These are phyloP conservation scores for Aureobasidium musti DNA, from an alignment of 2,329 filamentous ascomycete species.

Conservation along the genomic window DNA sequence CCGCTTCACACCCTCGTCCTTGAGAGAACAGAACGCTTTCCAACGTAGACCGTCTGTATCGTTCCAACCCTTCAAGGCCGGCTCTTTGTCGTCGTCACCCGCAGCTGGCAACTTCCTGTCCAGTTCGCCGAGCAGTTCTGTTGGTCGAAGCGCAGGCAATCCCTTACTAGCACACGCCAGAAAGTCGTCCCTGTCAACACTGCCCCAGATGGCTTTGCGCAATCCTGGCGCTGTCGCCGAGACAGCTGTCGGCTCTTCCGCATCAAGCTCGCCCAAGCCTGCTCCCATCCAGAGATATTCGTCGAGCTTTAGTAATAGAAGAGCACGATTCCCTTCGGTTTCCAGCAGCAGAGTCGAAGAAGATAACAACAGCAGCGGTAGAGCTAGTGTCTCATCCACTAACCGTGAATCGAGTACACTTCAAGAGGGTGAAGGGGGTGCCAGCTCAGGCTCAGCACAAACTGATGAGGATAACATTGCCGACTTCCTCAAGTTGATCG, in stretches of 20 bases:
- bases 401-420: conserved; percentile 78
- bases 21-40: too few species aligned
- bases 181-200: conserved; percentile 70
- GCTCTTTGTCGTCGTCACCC: conserved; percentile 88
- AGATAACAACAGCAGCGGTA: conserved; percentile 77
- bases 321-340: conserved; percentile 74
- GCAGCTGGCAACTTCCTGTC: conserved; percentile 54
- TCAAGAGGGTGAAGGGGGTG: conserved; percentile 60
- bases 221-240: conserved; percentile 63
- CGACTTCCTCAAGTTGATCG: conserved; percentile 86
- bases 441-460: conserved; percentile 64
- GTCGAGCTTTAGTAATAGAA: conserved; percentile 89
- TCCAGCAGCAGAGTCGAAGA: conserved; percentile 71
- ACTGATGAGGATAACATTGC: conserved; percentile 92
- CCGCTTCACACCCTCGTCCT: neutral
- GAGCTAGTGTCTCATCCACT: conserved; percentile 68
- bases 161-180: conserved; percentile 54
- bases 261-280: conserved; percentile 76
- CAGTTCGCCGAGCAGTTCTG: conserved; percentile 56
- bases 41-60: conserved; percentile 77
- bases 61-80: conserved; percentile 95
- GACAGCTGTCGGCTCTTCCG: conserved; percentile 63
- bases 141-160: conserved; percentile 43
- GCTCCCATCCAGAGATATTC: conserved; percentile 80
- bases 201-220: conserved; percentile 72